These are phyloP conservation scores for Neospermospora avenae DNA, from an alignment of 2,329 filamentous ascomycete genomes.

Conservation along the genomic window DNA sequence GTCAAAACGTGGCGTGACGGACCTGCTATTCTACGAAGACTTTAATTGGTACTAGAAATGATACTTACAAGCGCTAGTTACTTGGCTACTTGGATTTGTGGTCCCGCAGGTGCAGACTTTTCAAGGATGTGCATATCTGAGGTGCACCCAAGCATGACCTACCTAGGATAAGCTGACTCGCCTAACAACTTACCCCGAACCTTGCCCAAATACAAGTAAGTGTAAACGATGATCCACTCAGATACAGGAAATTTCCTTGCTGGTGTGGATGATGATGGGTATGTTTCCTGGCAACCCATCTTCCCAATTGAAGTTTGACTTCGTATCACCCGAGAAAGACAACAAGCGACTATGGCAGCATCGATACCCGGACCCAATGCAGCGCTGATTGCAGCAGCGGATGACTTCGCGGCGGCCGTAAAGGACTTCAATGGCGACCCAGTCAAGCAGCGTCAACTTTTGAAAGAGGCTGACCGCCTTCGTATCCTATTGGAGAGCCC, in stretches of 20 bases:
- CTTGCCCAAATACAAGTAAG: background rate
- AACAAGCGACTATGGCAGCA: background rate
- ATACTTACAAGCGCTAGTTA: background rate
- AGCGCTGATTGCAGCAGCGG: slow-evolving; percentile 20
- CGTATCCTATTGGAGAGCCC: slow-evolving; percentile 20
- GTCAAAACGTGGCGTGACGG: slow-evolving; percentile 2
- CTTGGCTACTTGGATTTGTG: background rate
- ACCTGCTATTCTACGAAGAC: background rate
- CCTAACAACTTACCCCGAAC: background rate
- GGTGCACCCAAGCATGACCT: background rate
- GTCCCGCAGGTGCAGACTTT: background rate
- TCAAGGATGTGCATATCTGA: background rate
- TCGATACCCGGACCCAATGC: slow-evolving; percentile 10
- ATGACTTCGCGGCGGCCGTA: slow-evolving; percentile 17
- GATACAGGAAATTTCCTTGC: background rate
- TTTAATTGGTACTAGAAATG: background rate
- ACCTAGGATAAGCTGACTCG: background rate
- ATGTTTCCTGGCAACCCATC: background rate
- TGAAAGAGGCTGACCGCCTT: slow-evolving; percentile 14
- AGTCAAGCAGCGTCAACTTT: slow-evolving; percentile 13
- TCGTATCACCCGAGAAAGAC: background rate
- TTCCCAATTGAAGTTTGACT: background rate
- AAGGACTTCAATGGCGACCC: slow-evolving; percentile 21
- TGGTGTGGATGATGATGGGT: background rate
- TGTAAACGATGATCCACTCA: background rate